Conservation (phyloP, 2,329 filamentous ascomycete species). For the Hypoxylon sp. region DNA sequence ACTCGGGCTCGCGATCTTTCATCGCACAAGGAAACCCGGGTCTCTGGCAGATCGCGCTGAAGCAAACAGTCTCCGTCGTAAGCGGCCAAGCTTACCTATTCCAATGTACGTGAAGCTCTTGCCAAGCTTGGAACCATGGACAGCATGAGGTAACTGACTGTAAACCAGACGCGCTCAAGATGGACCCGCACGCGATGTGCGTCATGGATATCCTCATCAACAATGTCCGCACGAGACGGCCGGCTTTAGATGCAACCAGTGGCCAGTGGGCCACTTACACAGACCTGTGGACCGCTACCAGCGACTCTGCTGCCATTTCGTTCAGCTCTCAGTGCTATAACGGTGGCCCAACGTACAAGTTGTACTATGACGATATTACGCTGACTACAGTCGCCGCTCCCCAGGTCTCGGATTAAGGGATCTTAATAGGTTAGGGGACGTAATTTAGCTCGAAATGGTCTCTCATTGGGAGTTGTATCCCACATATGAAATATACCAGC, state of each 20-base stretch:
- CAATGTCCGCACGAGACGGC: slow-evolving; percentile 18
- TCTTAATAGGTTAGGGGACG: neutral
- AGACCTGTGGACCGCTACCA: slow-evolving; percentile 11
- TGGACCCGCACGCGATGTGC: slow-evolving; percentile 1
- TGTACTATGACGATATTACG: slow-evolving; percentile 25
- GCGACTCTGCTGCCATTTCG: slow-evolving; percentile 16
- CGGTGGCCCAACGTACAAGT: slow-evolving; percentile 4
- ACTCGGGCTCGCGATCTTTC: slow-evolving; percentile 18
- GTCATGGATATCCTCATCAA: slow-evolving; percentile 23
- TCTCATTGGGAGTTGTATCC: neutral
- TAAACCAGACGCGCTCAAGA: slow-evolving; percentile 14
- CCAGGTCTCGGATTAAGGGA: slow-evolving; percentile 5
- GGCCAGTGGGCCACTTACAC: slow-evolving; percentile 1
- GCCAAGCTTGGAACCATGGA: neutral
- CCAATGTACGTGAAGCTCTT: slow-evolving; percentile 13
- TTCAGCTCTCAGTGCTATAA: slow-evolving; percentile 18
- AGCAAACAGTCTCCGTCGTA: slow-evolving; percentile 9
- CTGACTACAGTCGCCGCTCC: slow-evolving; percentile 15
- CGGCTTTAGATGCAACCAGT: neutral
- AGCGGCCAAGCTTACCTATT: slow-evolving; percentile 14
- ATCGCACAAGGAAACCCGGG: slow-evolving; percentile 16
- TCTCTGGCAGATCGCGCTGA: slow-evolving; percentile 16
- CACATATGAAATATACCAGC: neutral
- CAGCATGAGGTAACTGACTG: neutral
- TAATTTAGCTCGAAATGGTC: neutral